A percentile compares a stretch with the other conserved stretches of the same genome.
These are phyloP conservation scores for Sanghuangporus baumii DNA, from an alignment of 1,284 basidiomycete genomes.

Conservation along the genomic window DNA sequence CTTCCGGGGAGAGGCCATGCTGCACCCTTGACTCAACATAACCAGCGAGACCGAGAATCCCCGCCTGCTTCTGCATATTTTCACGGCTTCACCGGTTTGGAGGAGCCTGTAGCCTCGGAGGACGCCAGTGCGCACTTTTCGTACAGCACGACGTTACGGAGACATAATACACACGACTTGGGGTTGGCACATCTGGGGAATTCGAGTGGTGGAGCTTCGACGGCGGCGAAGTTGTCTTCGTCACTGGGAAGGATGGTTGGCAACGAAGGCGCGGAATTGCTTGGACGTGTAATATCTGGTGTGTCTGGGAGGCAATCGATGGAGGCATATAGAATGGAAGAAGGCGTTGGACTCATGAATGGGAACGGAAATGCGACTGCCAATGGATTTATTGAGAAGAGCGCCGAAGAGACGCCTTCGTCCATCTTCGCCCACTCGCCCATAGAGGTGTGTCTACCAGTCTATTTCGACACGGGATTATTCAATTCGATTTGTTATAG, in stretches of 20 bases:
- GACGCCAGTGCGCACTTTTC: constrained; percentile 71
- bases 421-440: constrained; percentile 52
- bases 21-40: not conserved
- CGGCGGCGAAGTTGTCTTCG: constrained; percentile 5
- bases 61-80: constrained; percentile 79
- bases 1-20: constrained; percentile 6
- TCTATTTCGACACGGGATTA: not conserved
- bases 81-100: constrained; percentile 41
- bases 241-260: constrained; percentile 10
- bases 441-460: constrained; percentile 44
- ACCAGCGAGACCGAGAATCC: constrained; percentile 35
- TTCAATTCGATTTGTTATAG: constrained; percentile 29
- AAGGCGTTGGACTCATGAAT: constrained; percentile 26
- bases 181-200: not conserved
- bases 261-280: constrained; percentile 23
- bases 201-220: constrained; percentile 15
- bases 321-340: not conserved
- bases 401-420: constrained; percentile 42
- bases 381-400: constrained; percentile 27
- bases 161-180: constrained; percentile 40
- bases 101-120: constrained; percentile 46
- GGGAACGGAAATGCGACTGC: constrained; percentile 21
- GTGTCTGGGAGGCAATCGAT: constrained; percentile 30
- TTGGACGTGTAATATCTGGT: constrained; percentile 36
- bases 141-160: constrained; percentile 73